phyloP scores from a whole-genome alignment of 306 rosid species.

The Ammopiptanthus mongolicus region DNA sequence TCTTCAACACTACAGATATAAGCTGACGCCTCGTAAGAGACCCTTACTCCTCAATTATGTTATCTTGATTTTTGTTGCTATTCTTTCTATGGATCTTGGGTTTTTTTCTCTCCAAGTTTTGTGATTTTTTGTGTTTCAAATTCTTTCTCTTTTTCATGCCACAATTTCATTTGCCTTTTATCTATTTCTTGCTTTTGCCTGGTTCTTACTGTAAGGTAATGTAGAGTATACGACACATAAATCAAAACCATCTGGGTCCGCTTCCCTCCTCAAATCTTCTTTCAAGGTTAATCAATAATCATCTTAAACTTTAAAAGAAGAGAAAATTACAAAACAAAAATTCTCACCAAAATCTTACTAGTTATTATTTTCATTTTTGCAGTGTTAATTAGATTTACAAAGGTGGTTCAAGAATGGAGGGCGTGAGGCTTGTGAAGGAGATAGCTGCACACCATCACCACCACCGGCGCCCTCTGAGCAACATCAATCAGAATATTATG shows the following conservation, averaged over 20 bases:
- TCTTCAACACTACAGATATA: neutral
- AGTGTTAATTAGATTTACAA: too few species aligned
- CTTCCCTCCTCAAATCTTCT: too few species aligned
- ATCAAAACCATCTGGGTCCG: too few species aligned
- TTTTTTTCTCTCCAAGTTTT: neutral
- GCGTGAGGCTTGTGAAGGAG: conserved; percentile 28
- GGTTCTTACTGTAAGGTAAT: too few species aligned
- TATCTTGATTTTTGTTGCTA: conserved; percentile 10
- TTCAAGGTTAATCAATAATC: too few species aligned
- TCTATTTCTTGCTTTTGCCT: too few species aligned
- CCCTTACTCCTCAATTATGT: neutral
- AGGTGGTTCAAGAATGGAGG: conserved; percentile 45
- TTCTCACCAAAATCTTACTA: too few species aligned
- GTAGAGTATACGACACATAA: too few species aligned
- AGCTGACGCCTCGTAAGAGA: conserved; percentile 1
- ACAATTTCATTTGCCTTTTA: too few species aligned
- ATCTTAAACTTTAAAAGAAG: too few species aligned
- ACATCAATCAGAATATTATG: conserved; percentile 42
- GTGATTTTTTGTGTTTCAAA: neutral
- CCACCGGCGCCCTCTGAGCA: conserved; percentile 40
- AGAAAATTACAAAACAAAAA: too few species aligned
- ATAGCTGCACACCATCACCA: conserved; percentile 17
- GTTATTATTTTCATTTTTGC: too few species aligned
- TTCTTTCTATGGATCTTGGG: conserved; percentile 14
- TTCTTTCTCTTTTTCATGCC: neutral